phyloP scores from a whole-genome alignment of 2,329 filamentous ascomycete genomes.

The Aureobasidium sp. region DNA sequence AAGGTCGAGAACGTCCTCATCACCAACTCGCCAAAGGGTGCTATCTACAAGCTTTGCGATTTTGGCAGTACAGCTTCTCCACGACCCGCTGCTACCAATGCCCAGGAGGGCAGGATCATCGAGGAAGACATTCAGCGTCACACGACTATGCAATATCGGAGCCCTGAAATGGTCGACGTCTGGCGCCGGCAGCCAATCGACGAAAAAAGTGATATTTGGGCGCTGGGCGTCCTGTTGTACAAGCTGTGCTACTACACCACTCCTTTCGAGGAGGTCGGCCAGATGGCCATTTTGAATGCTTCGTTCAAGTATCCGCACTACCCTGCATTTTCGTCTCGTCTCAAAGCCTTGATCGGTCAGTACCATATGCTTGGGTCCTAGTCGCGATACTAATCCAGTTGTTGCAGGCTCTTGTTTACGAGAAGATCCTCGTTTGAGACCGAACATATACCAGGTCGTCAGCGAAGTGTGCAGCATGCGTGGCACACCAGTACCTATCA shows the following conservation, averaged over 20 bases:
- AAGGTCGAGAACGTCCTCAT: constrained; percentile 99
- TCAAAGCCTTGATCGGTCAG: constrained; percentile 85
- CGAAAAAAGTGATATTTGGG: constrained; percentile 99
- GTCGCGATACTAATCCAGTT: constrained; percentile 16
- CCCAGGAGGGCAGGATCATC: constrained; percentile 81
- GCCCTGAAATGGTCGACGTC: constrained; percentile 97
- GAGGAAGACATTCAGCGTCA: constrained; percentile 97
- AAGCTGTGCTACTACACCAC: constrained; percentile 99
- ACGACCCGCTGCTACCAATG: constrained; percentile 74
- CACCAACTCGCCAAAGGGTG: constrained; percentile 51
- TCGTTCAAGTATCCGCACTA: constrained; percentile 87
- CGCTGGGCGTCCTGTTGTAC: constrained; percentile 87
- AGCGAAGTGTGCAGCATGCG: constrained; percentile 84
- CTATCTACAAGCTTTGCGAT: constrained; percentile 92
- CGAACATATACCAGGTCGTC: constrained; percentile 91
- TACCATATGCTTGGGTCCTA: background rate
- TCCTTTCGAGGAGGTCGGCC: constrained; percentile 94
- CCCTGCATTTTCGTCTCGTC: constrained; percentile 78
- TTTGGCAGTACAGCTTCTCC: constrained; percentile 89
- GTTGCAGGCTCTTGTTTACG: constrained; percentile 74
- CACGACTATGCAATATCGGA: constrained; percentile 94
- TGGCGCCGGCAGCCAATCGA: constrained; percentile 95
- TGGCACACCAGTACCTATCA: constrained; percentile 75
- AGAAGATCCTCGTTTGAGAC: constrained; percentile 70
- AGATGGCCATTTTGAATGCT: constrained; percentile 94